A percentile compares a stretch with the other conserved stretches of the same genome.
Evolutionary conservation across 768 basidiomycete species (phyloP).

Genomic region (Pholiota microspora): DNA sequence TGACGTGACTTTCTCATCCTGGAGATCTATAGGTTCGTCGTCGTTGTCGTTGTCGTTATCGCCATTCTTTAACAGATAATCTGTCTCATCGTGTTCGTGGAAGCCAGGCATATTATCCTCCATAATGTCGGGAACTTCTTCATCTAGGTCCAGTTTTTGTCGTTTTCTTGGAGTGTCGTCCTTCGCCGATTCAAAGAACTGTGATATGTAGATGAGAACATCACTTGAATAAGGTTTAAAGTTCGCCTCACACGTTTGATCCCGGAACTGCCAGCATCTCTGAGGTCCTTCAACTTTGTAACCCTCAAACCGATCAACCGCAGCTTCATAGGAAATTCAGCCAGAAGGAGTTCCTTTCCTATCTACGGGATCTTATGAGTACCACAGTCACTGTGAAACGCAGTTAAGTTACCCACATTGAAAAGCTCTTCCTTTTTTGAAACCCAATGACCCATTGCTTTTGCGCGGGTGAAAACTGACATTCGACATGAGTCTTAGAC

Average conservation of each 20-base stretch:
- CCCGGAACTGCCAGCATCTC: constrained; percentile 42
- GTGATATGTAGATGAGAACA: not conserved
- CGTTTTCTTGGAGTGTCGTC: constrained; percentile 38
- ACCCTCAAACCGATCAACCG: constrained; percentile 87
- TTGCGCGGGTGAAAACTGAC: constrained; percentile 78
- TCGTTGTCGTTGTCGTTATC: constrained; percentile 22
- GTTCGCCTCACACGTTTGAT: constrained; percentile 65
- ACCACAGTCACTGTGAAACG: not conserved
- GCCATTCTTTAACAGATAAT: constrained; percentile 19
- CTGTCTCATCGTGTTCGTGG: constrained; percentile 49
- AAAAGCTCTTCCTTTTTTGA: constrained; percentile 76
- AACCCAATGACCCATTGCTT: constrained; percentile 77
- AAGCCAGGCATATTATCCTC: constrained; percentile 50
- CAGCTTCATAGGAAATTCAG: constrained; percentile 76
- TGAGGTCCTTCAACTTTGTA: constrained; percentile 86
- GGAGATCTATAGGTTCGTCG: constrained; percentile 15
- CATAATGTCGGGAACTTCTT: constrained; percentile 16
- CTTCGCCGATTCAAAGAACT: constrained; percentile 59
- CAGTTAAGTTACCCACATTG: constrained; percentile 44
- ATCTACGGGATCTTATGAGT: constrained; percentile 42
- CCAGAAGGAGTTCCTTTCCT: constrained; percentile 77
- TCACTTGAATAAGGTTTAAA: not conserved
- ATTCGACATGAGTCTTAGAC: not conserved
- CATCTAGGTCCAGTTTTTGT: constrained; percentile 14
- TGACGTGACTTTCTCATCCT: not conserved